A percentile compares a stretch with the other conserved stretches of the same genome.
phyloP scores from a whole-genome alignment of 352 stramenopile genomes.

The Thalassiosira ordinaria region DNA sequence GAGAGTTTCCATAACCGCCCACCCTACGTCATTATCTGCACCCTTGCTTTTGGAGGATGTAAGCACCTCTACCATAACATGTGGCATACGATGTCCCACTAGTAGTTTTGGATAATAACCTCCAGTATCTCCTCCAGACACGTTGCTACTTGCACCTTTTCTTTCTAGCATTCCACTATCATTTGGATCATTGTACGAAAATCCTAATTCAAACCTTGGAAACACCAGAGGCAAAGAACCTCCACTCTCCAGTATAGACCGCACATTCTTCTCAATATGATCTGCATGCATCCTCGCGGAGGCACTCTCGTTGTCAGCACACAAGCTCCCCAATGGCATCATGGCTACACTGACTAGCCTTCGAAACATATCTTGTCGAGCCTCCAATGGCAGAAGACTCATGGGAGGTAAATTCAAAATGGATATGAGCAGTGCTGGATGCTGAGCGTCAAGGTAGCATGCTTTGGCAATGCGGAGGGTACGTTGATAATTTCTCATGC shows the following conservation, averaged over 20 bases:
- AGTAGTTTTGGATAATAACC: constrained; percentile 53
- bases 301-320: too few relatives aligned
- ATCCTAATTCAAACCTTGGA: constrained; percentile 79
- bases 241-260: constrained; percentile 63
- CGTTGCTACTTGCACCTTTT: constrained; percentile 3
- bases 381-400: constrained; percentile 57
- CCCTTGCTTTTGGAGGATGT: neutral
- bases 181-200: constrained; percentile 62
- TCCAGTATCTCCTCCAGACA: constrained; percentile 46
- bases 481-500: constrained; percentile 78
- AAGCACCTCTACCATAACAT: constrained; percentile 57
- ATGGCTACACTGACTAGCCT: constrained; percentile 66
- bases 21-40: constrained; percentile 14
- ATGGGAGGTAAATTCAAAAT: constrained; percentile 54
- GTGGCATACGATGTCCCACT: constrained; percentile 67
- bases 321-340: constrained; percentile 64
- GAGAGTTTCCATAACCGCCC: constrained; percentile 26
- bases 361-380: constrained; percentile 64
- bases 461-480: constrained; percentile 73
- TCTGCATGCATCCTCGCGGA: constrained; percentile 38
- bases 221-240: constrained; percentile 81
- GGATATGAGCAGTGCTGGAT: constrained; percentile 62
- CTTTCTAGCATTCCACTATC: neutral
- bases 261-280: constrained; percentile 69
- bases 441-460: constrained; percentile 77